Conservation (phyloP, 2,329 filamentous ascomycete species). For the Tolypocladium tropicale region DNA sequence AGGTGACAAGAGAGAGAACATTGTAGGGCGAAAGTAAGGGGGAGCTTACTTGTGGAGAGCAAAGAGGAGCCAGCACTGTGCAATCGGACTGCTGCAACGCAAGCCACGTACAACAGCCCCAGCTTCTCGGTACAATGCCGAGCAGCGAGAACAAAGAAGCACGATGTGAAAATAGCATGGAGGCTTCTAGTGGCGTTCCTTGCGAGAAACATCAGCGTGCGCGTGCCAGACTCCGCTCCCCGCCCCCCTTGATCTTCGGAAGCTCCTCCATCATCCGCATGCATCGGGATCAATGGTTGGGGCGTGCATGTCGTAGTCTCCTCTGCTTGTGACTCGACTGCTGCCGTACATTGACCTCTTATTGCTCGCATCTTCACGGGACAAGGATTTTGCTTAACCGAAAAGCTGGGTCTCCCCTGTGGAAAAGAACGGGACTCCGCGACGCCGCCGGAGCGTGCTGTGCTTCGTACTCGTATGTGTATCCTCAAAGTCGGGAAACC, state of each 20-base stretch:
- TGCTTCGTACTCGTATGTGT: no score
- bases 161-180: neutral
- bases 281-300: neutral
- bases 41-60: neutral
- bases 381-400: neutral
- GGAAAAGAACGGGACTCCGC: neutral
- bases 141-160: neutral
- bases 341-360: neutral
- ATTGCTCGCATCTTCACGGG: neutral
- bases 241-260: no score
- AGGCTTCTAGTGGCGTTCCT: neutral
- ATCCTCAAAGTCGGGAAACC: neutral
- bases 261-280: no score
- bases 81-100: slow-evolving; percentile 2
- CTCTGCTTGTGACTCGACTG: neutral
- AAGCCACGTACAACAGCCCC: slow-evolving; percentile 2
- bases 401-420: neutral
- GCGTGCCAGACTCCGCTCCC: neutral
- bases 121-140: slow-evolving; percentile 1
- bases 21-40: neutral
- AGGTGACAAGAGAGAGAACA: neutral
- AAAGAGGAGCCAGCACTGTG: neutral
- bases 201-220: neutral
- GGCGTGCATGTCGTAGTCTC: neutral
- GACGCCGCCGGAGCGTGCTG: neutral